Evolutionary conservation across 805 yeast species (phyloP), one percentile per base, ranked within the genome.

Genomic region (Yarrowia hollandica): DNA sequence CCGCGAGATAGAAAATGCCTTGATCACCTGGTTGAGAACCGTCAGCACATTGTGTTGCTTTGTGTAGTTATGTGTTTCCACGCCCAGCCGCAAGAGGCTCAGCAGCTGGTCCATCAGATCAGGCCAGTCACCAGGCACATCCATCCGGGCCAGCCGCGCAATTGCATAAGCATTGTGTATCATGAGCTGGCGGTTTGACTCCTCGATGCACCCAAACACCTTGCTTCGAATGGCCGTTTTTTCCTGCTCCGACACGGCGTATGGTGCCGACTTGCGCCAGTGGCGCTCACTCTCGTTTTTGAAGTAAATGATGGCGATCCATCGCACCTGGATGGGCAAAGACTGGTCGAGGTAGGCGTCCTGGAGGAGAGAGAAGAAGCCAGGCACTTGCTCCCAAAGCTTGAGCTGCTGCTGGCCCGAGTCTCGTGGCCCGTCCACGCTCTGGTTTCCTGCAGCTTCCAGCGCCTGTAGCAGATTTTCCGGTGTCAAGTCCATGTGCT

Each of bases 71-170:
- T 82, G 79, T 22, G 72, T 75, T 41, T 72, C 71, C 12, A 77
- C 75, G 15, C 77, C 77, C 11, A 75, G 71, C 2, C 35, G 33
- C 60, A 73, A 60, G 10, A 64, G 26, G 1, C 60, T 52, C 26
- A 64, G 60, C 12, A 72, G 75, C 12, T 84, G 84, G 60, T 87
- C 91, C 67, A 94, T 86, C 16, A 94, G 68, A 2, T 79, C 71
- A 0, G 95, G 90, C 97, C 97, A 94, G 44, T 85, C 90, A 1
- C 74, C 70, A 0, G 98, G 97, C 68, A 88, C 94, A 66, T 94
- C 99, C 60, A 82, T 76, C 54, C 97, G 74, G 22, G 88, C 86
- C 23, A 94, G 86, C 61, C 85, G 77, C 0, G 96, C 85, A 6
- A 88, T 76, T 0, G 95, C 85, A 63, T 88, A 86, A 0, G 97